A percentile compares a stretch with the other conserved stretches of the same genome.
These are phyloP conservation scores for Aspergillus sp. DNA, from an alignment of 2,329 filamentous ascomycete species.

Conservation along the genomic window DNA sequence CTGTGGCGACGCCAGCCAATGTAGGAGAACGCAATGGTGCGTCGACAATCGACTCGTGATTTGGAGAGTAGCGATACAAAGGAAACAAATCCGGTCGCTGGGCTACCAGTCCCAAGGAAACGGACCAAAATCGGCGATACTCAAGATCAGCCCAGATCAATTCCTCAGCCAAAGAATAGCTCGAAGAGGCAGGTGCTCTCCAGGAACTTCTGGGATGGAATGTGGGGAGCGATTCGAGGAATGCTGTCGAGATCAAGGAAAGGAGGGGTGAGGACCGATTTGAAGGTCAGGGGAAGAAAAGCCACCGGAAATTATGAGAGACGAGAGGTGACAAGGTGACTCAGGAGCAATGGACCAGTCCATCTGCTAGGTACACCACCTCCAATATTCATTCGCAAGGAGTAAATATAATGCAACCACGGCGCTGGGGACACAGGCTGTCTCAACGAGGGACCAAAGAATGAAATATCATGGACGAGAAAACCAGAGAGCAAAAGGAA, in stretches of 20 bases:
- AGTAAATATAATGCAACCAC: constrained; percentile 4
- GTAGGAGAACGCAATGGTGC: not conserved
- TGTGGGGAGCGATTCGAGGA: constrained; percentile 18
- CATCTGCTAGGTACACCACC: constrained; percentile 6
- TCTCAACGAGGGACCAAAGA: not conserved
- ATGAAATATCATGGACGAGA: constrained; percentile 3
- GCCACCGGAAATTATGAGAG: not conserved
- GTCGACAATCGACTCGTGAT: not conserved
- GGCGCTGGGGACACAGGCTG: not conserved
- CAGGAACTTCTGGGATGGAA: constrained; percentile 20
- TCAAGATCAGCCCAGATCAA: constrained; percentile 9
- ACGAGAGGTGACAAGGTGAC: not conserved
- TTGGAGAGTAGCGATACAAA: not conserved
- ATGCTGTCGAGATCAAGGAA: not conserved
- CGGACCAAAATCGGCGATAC: constrained; percentile 4
- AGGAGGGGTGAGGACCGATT: not conserved
- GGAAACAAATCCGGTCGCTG: constrained; percentile 1
- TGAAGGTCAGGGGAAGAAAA: not conserved
- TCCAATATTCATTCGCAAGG: constrained; percentile 1
- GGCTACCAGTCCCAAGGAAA: constrained; percentile 16
- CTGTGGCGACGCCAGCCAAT: not conserved
- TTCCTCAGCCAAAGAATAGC: constrained; percentile 1
- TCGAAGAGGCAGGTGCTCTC: constrained; percentile 7
- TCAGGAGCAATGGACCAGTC: constrained; percentile 4
- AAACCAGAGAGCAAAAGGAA: not conserved